Percentiles rank a stretch among this genome's conserved stretches.
Conservation (phyloP, 306 rosid genomes). For the Sophora flavescens region DNA sequence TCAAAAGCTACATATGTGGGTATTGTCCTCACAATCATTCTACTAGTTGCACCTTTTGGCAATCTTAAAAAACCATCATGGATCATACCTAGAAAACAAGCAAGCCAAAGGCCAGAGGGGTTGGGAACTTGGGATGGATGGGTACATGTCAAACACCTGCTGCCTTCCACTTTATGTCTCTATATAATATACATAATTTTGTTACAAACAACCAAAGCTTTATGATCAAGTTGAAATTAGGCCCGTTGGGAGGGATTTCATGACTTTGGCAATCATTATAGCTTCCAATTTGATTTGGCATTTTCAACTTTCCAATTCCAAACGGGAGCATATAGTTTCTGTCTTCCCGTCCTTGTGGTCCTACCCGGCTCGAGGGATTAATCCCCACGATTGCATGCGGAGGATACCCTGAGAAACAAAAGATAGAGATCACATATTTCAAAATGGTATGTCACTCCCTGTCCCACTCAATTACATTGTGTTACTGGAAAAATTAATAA, state of each 20-base stretch:
- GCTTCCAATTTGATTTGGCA: conserved; percentile 49
- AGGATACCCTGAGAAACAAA: too few relatives aligned
- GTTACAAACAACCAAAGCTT: conserved; percentile 48
- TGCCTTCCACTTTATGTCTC: conserved; percentile 42
- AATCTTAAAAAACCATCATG: conserved; percentile 36
- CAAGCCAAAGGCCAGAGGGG: conserved; percentile 42
- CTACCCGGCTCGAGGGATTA: too few relatives aligned
- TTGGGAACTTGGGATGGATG: conserved; percentile 42
- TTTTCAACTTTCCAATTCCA: conserved; percentile 41
- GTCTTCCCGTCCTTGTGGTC: too few relatives aligned
- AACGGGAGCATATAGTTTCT: conserved; percentile 12
- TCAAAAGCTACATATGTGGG: conserved; percentile 47
- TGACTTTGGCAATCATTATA: conserved; percentile 48
- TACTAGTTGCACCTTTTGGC: conserved; percentile 38
- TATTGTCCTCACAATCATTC: conserved; percentile 50
- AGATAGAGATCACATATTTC: too few relatives aligned
- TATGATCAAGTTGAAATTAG: conserved; percentile 47
- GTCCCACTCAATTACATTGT: too few relatives aligned
- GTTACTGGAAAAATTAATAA: too few relatives aligned
- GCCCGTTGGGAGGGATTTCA: conserved; percentile 45
- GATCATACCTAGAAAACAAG: conserved; percentile 51
- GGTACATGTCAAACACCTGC: conserved; percentile 52
- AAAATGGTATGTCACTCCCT: too few relatives aligned
- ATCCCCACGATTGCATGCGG: too few relatives aligned
- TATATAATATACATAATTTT: conserved; percentile 38